Evolutionary conservation across 192 early-diverging fungal genomes (phyloP).

Genomic region (Coemansia sp.): DNA sequence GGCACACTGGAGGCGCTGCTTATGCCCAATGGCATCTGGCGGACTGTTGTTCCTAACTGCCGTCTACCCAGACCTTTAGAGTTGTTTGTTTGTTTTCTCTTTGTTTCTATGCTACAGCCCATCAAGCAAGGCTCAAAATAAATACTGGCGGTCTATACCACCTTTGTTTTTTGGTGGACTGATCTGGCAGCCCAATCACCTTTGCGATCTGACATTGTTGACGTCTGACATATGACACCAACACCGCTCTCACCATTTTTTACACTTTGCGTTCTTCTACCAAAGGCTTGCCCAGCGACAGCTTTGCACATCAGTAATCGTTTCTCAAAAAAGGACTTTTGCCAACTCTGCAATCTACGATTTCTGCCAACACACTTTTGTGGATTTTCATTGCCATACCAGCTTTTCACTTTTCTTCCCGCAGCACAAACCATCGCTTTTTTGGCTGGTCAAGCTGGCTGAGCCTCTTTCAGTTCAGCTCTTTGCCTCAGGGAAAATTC

Average conservation of each 20-base stretch:
- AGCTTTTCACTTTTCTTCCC: not conserved
- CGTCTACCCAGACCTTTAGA: not conserved
- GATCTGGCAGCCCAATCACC: not conserved
- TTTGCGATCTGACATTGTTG: not conserved
- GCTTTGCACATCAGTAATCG: not conserved
- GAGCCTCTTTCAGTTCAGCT: constrained; percentile 1
- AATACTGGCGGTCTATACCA: not conserved
- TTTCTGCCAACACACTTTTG: constrained; percentile 17
- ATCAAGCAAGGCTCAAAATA: not conserved
- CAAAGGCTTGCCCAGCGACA: not conserved
- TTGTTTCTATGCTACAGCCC: too few species aligned
- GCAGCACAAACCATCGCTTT: not conserved
- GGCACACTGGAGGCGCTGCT: not conserved
- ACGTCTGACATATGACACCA: not conserved
- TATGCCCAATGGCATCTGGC: not conserved
- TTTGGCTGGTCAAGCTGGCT: not conserved
- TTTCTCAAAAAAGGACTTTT: not conserved
- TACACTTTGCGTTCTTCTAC: not conserved
- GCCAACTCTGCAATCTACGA: not conserved
- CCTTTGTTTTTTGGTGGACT: not conserved
- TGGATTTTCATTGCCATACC: constrained; percentile 21
- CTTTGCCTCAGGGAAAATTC: not conserved
- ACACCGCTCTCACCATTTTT: not conserved
- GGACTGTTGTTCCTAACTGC: not conserved
- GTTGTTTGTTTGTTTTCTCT: not conserved